Percentiles rank a stretch among this genome's conserved stretches.
These are phyloP conservation scores for Aspergillus nomiae DNA, from an alignment of 2,329 filamentous ascomycete species.

Conservation along the genomic window DNA sequence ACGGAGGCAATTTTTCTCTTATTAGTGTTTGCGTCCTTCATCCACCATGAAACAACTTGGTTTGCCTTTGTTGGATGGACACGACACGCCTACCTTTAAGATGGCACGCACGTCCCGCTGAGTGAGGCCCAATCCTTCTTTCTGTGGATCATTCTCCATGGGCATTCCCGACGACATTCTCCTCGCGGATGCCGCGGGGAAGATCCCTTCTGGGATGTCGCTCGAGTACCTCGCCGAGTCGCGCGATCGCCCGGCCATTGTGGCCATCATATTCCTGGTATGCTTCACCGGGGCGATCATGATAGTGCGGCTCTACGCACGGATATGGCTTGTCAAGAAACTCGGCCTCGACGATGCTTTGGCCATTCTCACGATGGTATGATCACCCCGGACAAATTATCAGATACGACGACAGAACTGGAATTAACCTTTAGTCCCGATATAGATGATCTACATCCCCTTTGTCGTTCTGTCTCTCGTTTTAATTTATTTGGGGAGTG, in stretches of 20 bases:
- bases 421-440: slow-evolving; percentile 3
- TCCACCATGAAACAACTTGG: background rate
- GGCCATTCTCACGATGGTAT: slow-evolving; percentile 51
- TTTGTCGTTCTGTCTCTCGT: slow-evolving; percentile 48
- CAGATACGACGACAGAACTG: too few relatives aligned
- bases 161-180: slow-evolving; percentile 30
- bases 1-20: background rate
- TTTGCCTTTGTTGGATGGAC: background rate
- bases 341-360: slow-evolving; percentile 52
- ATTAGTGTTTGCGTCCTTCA: background rate
- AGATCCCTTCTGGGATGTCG: slow-evolving; percentile 27
- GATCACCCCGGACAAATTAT: slow-evolving; percentile 11
- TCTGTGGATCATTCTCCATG: slow-evolving; percentile 19
- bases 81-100: background rate
- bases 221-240: slow-evolving; percentile 31
- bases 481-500: slow-evolving; percentile 53
- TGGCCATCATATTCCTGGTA: slow-evolving; percentile 32
- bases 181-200: slow-evolving; percentile 29
- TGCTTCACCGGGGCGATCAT: slow-evolving; percentile 36
- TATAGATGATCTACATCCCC: slow-evolving; percentile 38
- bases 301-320: slow-evolving; percentile 49
- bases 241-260: slow-evolving; percentile 29
- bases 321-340: slow-evolving; percentile 46
- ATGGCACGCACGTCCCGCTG: slow-evolving; percentile 4
- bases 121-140: slow-evolving; percentile 8